Percentiles rank a stretch among this genome's conserved stretches.
Evolutionary conservation across 164 flowering plant species (phyloP).

Genomic region (Chimonanthus praecox): DNA sequence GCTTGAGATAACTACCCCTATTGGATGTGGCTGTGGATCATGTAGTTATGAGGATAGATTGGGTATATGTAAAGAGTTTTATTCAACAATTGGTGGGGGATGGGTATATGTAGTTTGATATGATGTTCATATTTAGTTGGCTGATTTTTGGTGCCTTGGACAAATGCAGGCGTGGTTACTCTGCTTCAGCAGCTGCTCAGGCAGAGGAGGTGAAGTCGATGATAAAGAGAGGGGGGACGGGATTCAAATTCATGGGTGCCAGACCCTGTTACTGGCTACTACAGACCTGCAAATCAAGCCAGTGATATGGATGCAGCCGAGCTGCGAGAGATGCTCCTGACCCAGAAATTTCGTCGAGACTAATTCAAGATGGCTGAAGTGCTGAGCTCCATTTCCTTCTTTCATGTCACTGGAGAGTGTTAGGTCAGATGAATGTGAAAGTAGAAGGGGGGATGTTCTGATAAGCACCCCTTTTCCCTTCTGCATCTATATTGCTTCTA

Average conservation of each 20-base stretch:
- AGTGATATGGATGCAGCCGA: slow-evolving; percentile 4
- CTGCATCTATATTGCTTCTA: too few species aligned
- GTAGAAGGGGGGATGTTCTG: not conserved
- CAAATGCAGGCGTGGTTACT: slow-evolving; percentile 1
- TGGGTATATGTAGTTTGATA: not conserved
- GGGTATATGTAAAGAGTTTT: not conserved
- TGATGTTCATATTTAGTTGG: not conserved
- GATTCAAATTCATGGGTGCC: slow-evolving; percentile 11
- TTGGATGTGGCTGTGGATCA: too few species aligned
- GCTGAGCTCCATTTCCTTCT: too few species aligned
- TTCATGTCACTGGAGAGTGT: too few species aligned
- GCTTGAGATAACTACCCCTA: too few species aligned
- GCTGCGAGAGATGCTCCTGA: slow-evolving; percentile 4
- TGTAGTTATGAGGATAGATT: not conserved
- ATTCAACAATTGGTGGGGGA: not conserved
- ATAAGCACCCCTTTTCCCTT: not conserved
- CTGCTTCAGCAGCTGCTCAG: not conserved
- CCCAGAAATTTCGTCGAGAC: not conserved
- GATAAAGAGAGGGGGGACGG: not conserved
- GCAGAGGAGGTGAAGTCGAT: not conserved
- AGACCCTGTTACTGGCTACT: slow-evolving; percentile 12
- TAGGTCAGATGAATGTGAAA: too few species aligned
- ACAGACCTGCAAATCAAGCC: slow-evolving; percentile 1
- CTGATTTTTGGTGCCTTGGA: not conserved
- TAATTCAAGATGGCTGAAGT: too few species aligned